Conservation (phyloP, 2,329 filamentous ascomycete genomes). For the Cladorrhinum sp. region DNA sequence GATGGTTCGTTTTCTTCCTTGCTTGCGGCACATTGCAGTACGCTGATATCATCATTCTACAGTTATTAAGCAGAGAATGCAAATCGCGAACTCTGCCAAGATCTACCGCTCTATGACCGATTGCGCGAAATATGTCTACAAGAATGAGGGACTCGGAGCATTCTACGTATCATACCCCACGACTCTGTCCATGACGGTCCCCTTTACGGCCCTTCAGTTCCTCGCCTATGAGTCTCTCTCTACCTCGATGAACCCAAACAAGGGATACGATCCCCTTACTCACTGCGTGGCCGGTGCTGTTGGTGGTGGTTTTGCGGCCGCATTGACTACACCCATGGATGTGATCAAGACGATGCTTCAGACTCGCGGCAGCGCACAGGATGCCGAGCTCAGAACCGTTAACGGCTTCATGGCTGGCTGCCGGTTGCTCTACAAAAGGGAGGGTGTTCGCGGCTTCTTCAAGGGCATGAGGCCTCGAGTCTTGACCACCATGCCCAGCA, state of each 20-base stretch:
- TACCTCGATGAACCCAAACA: slow-evolving; percentile 83
- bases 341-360: slow-evolving; percentile 98
- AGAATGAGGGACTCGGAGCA: slow-evolving; percentile 79
- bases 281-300: slow-evolving; percentile 91
- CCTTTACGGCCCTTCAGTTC: slow-evolving; percentile 95
- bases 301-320: slow-evolving; percentile 89
- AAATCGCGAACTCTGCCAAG: slow-evolving; percentile 87
- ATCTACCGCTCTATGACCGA: slow-evolving; percentile 82
- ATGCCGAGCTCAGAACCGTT: slow-evolving; percentile 80
- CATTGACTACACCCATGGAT: slow-evolving; percentile 91
- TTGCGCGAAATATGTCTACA: slow-evolving; percentile 86
- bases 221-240: slow-evolving; percentile 97
- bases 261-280: slow-evolving; percentile 85
- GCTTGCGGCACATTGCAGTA: no score
- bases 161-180: slow-evolving; percentile 99
- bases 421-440: slow-evolving; percentile 74
- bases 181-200: slow-evolving; percentile 96
- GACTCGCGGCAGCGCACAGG: slow-evolving; percentile 77
- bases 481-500: slow-evolving; percentile 96
- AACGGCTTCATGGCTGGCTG: slow-evolving; percentile 78
- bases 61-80: slow-evolving; percentile 99
- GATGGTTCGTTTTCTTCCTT: slow-evolving; percentile 65
- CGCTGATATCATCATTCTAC: slow-evolving; percentile 15
- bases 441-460: slow-evolving; percentile 85
- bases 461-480: slow-evolving; percentile 88